These are phyloP conservation scores for Clonostachys chloroleuca DNA, from an alignment of 2,329 filamentous ascomycete genomes.

Conservation along the genomic window DNA sequence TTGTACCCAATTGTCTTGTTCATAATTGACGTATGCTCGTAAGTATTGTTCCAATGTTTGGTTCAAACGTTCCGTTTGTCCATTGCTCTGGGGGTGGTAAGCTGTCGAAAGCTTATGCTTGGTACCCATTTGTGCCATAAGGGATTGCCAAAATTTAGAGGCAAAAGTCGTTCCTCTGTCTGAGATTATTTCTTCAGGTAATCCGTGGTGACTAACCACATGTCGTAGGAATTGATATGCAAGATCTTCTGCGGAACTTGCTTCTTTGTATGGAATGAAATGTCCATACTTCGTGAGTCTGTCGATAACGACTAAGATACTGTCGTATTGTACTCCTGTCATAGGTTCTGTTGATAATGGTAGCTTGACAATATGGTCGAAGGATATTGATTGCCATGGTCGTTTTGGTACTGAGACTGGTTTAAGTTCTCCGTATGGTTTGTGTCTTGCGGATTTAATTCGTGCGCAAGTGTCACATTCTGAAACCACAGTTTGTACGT, in stretches of 20 bases:
- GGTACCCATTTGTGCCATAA: background rate
- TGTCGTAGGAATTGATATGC: conserved; percentile 1
- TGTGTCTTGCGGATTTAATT: too few species aligned
- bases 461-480: too few species aligned
- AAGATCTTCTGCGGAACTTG: background rate
- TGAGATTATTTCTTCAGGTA: conserved; percentile 2
- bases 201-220: conserved; percentile 1
- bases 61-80: background rate
- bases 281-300: too few species aligned
- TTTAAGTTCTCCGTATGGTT: too few species aligned
- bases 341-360: conserved; percentile 3
- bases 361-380: background rate
- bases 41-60: conserved; percentile 1
- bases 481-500: too few species aligned
- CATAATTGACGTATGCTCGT: background rate
- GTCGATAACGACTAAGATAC: conserved; percentile 1
- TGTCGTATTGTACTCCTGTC: conserved; percentile 4
- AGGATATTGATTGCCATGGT: background rate
- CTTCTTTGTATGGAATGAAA: too few species aligned
- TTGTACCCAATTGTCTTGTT: background rate
- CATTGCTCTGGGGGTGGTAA: background rate
- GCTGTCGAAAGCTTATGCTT: conserved; percentile 2
- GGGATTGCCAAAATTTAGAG: conserved; percentile 2
- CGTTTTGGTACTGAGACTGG: too few species aligned
- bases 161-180: conserved; percentile 4